Base-by-base conservation (phyloP, 2,329 filamentous ascomycete species). In the Clarireedia paspali region DNA sequence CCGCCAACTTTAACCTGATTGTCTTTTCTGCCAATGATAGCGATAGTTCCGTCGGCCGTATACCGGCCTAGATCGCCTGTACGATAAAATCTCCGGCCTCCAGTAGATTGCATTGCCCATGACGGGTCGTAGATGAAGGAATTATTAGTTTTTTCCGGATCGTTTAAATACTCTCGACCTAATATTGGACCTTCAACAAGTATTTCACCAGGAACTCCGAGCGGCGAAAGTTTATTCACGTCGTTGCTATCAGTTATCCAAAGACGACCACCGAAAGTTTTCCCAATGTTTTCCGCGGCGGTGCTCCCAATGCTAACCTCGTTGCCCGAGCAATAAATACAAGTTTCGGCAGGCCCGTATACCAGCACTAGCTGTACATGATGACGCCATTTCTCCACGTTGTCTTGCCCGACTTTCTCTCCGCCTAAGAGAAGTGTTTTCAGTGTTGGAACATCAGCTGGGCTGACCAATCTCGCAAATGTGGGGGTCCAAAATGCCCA, bases 1-100 rank as follows among this genome's bases (percentile, higher is more conserved):
- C 83, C 83, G 38, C 82, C 76, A 26, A 87, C 70, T 64, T 87
- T 87, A 54, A 85, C 77, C 67, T 86, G 83, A 24, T 82, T 80
- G 63, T 87, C 83, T 49, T 79, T 78, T 20, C 83, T 77, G 6
- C 83, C 83, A 38, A 84, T 69, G 66, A 85, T 86, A 34, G 80
- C 76, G 58, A 85, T 80, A 12, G 76, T 78, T 12, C 75, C 76
- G 62, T 85, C 78, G 46, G 80, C 71, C 34, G 83, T 68, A 40
- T 84, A 73, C 26, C 82, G 53, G 10, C 67, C 68, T 0, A 84
- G 68, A 59, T 85, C 82, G 0, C 82, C 82, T 0, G 82, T 84
- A 63, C 78, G 80, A 64, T 84, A 84, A 2, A 84, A 62, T 5
- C 77, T 71, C 1, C 76, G 12, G 68, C 56, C 49, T 70, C 45